phyloP scores from a whole-genome alignment of 78 protist species.

The Creolimax fragrantissima region DNA sequence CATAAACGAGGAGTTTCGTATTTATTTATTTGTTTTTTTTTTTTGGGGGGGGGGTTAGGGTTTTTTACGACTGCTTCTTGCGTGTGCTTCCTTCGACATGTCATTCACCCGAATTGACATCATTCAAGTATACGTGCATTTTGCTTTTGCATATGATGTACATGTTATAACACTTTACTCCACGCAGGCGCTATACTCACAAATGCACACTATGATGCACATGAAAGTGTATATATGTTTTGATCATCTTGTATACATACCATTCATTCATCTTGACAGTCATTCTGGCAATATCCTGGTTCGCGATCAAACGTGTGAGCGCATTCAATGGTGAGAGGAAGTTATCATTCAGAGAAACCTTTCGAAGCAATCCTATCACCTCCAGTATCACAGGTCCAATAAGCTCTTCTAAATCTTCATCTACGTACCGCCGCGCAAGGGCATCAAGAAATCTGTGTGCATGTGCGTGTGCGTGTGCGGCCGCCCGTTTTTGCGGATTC shows the following conservation, averaged over 20 bases:
- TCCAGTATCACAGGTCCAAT: background rate
- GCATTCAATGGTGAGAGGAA: background rate
- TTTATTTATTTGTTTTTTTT: too few species aligned
- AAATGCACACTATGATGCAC: background rate
- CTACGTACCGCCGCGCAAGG: background rate
- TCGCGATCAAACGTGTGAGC: background rate
- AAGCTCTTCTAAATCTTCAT: background rate
- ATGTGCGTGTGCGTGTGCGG: too few species aligned
- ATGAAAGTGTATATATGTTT: background rate
- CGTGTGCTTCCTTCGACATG: too few species aligned
- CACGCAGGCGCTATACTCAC: too few species aligned
- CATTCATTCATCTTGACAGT: background rate
- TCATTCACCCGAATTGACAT: too few species aligned
- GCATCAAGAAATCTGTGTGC: background rate
- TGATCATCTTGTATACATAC: background rate
- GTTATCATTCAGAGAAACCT: background rate
- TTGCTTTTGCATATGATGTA: too few species aligned
- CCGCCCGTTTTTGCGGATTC: too few species aligned
- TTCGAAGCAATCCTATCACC: background rate
- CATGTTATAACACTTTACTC: too few species aligned
- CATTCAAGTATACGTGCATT: too few species aligned
- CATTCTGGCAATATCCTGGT: background rate
- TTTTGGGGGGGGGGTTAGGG: too few species aligned
- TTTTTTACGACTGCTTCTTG: too few species aligned
- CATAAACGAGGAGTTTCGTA: too few species aligned